These are phyloP conservation scores for Fusarium dlaminii DNA, from an alignment of 2,329 filamentous ascomycete species.

Conservation along the genomic window DNA sequence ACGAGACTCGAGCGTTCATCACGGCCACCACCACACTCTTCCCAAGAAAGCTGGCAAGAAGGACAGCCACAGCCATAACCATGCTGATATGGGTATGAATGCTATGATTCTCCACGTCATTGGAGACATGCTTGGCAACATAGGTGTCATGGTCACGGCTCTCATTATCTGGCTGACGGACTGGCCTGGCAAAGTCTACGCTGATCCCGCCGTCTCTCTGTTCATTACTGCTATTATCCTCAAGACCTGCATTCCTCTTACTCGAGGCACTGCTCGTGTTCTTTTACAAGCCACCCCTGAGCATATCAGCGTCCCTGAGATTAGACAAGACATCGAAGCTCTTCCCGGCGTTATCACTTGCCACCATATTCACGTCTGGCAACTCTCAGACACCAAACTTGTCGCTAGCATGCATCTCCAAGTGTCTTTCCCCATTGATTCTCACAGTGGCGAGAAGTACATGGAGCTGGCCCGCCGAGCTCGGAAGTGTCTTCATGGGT, in stretches of 20 bases:
- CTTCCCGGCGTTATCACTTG: conserved; percentile 89
- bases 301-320: conserved; percentile 86
- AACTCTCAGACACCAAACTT: conserved; percentile 92
- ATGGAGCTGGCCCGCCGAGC: conserved; percentile 89
- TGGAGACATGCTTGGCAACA: conserved; percentile 85
- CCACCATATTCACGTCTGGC: conserved; percentile 98
- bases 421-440: conserved; percentile 88
- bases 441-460: conserved; percentile 80
- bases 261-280: conserved; percentile 83
- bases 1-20: conserved; percentile 67
- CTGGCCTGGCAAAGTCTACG: conserved; percentile 84
- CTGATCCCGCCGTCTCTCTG: conserved; percentile 90
- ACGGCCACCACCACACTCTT: conserved; percentile 82
- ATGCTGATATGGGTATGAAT: conserved; percentile 95
- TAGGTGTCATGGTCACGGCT: conserved; percentile 84
- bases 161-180: conserved; percentile 91
- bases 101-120: conserved; percentile 81
- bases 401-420: conserved; percentile 95
- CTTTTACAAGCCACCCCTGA: conserved; percentile 93
- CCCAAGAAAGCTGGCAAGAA: conserved; percentile 69
- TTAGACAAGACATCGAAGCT: conserved; percentile 88
- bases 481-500: conserved; percentile 88
- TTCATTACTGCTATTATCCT: conserved; percentile 87
- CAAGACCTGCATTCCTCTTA: conserved; percentile 79
- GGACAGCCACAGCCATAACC: conserved; percentile 78